Percentiles rank a stretch among this genome's conserved stretches.
Evolutionary conservation across 495 filamentous ascomycete species (phyloP).

Genomic region (Lineolata rhizophorae): DNA sequence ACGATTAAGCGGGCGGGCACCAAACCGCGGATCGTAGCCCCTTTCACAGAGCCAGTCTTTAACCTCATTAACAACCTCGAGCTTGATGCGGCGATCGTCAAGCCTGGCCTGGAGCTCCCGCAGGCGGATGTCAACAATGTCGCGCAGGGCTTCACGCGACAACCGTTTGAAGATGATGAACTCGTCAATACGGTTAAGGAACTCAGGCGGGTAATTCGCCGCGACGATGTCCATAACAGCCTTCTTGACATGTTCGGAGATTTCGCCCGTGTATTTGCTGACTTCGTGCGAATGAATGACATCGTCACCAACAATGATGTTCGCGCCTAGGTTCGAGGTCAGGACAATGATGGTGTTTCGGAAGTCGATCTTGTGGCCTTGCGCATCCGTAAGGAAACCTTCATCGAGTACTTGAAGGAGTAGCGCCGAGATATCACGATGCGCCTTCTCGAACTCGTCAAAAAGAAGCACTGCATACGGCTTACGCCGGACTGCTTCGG

Average conservation of each 20-base stretch:
- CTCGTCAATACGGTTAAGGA: slow-evolving; percentile 88
- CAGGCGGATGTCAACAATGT: slow-evolving; percentile 84
- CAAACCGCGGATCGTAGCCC: slow-evolving; percentile 79
- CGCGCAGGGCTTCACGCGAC: slow-evolving; percentile 52
- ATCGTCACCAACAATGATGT: slow-evolving; percentile 43
- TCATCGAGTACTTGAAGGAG: slow-evolving; percentile 92
- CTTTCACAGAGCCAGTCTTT: slow-evolving; percentile 69
- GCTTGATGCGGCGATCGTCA: slow-evolving; percentile 61
- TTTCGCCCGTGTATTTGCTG: slow-evolving; percentile 27
- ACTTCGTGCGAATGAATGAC: slow-evolving; percentile 30
- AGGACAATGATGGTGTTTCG: slow-evolving; percentile 89
- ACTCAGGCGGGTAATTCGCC: slow-evolving; percentile 64
- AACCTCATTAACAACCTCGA: slow-evolving; percentile 47
- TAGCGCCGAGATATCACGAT: slow-evolving; percentile 84
- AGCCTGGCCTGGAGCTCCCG: slow-evolving; percentile 67
- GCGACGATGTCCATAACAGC: slow-evolving; percentile 82
- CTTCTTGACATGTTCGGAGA: slow-evolving; percentile 44
- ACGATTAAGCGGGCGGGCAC: slow-evolving; percentile 81
- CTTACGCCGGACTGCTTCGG: slow-evolving; percentile 84
- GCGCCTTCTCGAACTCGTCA: slow-evolving; percentile 95
- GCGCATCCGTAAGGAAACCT: slow-evolving; percentile 83
- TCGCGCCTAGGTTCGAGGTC: slow-evolving; percentile 76
- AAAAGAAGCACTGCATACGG: slow-evolving; percentile 90
- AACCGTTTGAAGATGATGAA: slow-evolving; percentile 90
- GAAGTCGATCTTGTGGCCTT: slow-evolving; percentile 93